Evolutionary conservation across 108 stramenopile species (phyloP).

Genomic region (Chaetoceros muelleri): DNA sequence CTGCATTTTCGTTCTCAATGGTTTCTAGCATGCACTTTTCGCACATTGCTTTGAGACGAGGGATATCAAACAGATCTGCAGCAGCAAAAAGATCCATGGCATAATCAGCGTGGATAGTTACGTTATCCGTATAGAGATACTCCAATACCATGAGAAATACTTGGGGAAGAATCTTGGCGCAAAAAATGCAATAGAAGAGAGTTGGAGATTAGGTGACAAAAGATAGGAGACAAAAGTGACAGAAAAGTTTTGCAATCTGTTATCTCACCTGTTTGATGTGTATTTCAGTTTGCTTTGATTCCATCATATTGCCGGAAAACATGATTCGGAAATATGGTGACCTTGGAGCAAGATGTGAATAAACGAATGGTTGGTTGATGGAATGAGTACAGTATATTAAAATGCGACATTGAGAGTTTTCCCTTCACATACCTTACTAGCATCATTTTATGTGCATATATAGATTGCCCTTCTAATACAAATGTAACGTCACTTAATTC

Average conservation of each 20-base stretch:
- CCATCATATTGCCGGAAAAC: slow-evolving; percentile 81
- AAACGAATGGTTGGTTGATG: too few relatives aligned
- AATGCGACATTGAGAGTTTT: too few relatives aligned
- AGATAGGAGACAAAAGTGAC: neutral
- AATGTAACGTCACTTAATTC: slow-evolving; percentile 87
- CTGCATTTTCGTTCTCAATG: slow-evolving; percentile 91
- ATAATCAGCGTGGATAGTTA: slow-evolving; percentile 64
- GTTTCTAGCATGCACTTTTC: slow-evolving; percentile 85
- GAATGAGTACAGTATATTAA: too few relatives aligned
- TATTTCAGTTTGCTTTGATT: slow-evolving; percentile 58
- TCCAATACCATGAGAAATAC: slow-evolving; percentile 86
- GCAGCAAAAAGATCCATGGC: slow-evolving; percentile 97
- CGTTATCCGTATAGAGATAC: slow-evolving; percentile 92
- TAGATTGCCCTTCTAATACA: slow-evolving; percentile 69
- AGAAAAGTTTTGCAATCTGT: too few relatives aligned
- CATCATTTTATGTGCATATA: slow-evolving; percentile 91
- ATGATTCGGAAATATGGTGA: slow-evolving; percentile 90
- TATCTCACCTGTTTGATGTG: slow-evolving; percentile 46
- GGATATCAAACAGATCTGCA: slow-evolving; percentile 93
- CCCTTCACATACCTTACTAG: too few relatives aligned
- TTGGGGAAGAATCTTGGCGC: slow-evolving; percentile 25
- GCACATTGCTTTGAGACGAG: slow-evolving; percentile 90
- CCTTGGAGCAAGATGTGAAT: slow-evolving; percentile 14
- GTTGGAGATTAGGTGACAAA: neutral
- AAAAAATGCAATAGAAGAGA: neutral